These are phyloP conservation scores for Nemania diffusa DNA, from an alignment of 2,329 filamentous ascomycete genomes.

Conservation along the genomic window DNA sequence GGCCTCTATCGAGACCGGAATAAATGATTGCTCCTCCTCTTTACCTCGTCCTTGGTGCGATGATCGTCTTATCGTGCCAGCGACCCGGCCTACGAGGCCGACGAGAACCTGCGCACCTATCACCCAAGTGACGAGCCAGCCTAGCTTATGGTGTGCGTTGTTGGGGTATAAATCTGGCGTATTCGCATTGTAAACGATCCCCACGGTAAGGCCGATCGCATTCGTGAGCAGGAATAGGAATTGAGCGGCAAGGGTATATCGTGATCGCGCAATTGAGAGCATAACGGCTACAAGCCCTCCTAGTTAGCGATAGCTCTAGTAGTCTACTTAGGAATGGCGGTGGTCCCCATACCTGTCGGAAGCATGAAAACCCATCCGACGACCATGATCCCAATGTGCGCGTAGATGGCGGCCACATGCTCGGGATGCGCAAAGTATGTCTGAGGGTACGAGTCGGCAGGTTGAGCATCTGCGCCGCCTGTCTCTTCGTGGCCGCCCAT, in stretches of 20 bases:
- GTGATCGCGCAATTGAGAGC: slow-evolving; percentile 83
- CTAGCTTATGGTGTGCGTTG: slow-evolving; percentile 88
- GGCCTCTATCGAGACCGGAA: slow-evolving; percentile 68
- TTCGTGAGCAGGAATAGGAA: slow-evolving; percentile 74
- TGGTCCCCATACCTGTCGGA: slow-evolving; percentile 66
- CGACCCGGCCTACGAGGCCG: slow-evolving; percentile 71
- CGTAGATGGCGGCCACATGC: slow-evolving; percentile 53
- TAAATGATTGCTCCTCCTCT: slow-evolving; percentile 67
- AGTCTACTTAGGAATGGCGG: not conserved
- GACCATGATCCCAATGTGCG: slow-evolving; percentile 75
- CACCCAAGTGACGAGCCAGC: slow-evolving; percentile 83
- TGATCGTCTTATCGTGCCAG: slow-evolving; percentile 53
- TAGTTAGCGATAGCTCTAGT: slow-evolving; percentile 30
- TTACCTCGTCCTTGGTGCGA: slow-evolving; percentile 32
- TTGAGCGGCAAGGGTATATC: slow-evolving; percentile 76
- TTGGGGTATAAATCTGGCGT: slow-evolving; percentile 88
- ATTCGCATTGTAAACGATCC: slow-evolving; percentile 78
- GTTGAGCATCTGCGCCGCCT: slow-evolving; percentile 44
- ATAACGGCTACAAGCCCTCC: slow-evolving; percentile 72
- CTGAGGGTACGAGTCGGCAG: slow-evolving; percentile 45
- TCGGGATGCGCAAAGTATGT: slow-evolving; percentile 56
- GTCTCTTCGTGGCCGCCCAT: slow-evolving; percentile 44
- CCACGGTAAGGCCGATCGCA: slow-evolving; percentile 70
- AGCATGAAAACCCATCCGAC: slow-evolving; percentile 75
- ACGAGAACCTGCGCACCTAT: slow-evolving; percentile 76